A percentile compares a stretch with the other conserved stretches of the same genome.
Evolutionary conservation across 2,329 filamentous ascomycete species (phyloP).

Genomic region (Hypoxylon sp.): DNA sequence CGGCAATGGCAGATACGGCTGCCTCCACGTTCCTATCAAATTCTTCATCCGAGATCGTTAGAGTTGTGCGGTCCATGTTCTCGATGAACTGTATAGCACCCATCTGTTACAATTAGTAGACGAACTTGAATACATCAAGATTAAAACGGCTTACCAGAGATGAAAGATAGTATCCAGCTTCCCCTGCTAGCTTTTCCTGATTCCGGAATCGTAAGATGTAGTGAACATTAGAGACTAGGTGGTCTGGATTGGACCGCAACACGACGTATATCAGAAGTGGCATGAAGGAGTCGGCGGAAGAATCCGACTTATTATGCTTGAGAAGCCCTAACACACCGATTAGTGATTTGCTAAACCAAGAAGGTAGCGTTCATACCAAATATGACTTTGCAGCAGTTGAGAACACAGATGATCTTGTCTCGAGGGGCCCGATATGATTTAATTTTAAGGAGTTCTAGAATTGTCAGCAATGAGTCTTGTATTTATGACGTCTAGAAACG

Average conservation of each 20-base stretch:
- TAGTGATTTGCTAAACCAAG: constrained; percentile 24
- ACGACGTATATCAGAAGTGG: constrained; percentile 96
- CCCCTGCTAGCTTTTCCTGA: constrained; percentile 96
- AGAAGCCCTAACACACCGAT: constrained; percentile 73
- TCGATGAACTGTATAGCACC: constrained; percentile 97
- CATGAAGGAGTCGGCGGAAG: constrained; percentile 96
- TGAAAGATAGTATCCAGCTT: constrained; percentile 97
- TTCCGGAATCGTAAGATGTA: constrained; percentile 98
- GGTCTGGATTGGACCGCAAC: constrained; percentile 92
- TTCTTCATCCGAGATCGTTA: constrained; percentile 94
- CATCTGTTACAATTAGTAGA: constrained; percentile 66
- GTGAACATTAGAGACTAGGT: constrained; percentile 96
- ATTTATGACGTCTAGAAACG: constrained; percentile 40
- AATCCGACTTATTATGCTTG: constrained; percentile 92
- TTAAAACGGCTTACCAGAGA: constrained; percentile 75
- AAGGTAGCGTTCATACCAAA: constrained; percentile 74
- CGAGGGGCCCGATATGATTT: constrained; percentile 96
- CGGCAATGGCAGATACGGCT: constrained; percentile 94
- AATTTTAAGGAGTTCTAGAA: constrained; percentile 91
- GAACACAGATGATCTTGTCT: constrained; percentile 97
- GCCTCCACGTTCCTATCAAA: constrained; percentile 98
- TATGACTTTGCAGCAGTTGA: constrained; percentile 99
- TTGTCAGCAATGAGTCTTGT: constrained; percentile 47
- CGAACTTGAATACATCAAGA: not conserved
- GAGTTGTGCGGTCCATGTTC: constrained; percentile 91